Conservation (phyloP, 352 stramenopile species). For the Elongisporangium prolatum region DNA sequence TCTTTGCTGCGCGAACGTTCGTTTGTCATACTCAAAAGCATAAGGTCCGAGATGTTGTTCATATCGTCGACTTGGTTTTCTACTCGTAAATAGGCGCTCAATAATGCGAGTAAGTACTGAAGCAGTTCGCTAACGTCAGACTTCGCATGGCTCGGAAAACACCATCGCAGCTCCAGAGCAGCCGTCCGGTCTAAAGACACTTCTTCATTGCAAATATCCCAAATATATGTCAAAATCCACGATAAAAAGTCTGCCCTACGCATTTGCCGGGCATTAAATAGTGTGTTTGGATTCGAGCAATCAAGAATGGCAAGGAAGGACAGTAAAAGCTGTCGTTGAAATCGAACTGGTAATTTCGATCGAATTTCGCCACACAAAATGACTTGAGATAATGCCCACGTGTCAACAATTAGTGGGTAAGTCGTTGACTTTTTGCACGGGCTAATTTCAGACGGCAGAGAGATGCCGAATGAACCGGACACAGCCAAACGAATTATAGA, state of each 20-base stretch:
- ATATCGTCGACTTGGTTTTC: slow-evolving; percentile 64
- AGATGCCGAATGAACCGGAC: slow-evolving; percentile 14
- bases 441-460: not conserved
- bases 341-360: slow-evolving; percentile 22
- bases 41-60: slow-evolving; percentile 26
- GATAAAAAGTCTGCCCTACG: slow-evolving; percentile 39
- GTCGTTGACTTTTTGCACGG: slow-evolving; percentile 1
- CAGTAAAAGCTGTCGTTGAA: slow-evolving; percentile 51
- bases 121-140: slow-evolving; percentile 40
- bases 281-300: slow-evolving; percentile 51
- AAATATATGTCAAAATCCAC: slow-evolving; percentile 57
- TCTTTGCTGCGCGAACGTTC: slow-evolving; percentile 19
- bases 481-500: slow-evolving; percentile 41
- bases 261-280: slow-evolving; percentile 76
- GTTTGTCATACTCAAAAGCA: slow-evolving; percentile 47
- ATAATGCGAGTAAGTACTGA: slow-evolving; percentile 32
- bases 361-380: slow-evolving; percentile 47
- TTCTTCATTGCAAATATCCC: slow-evolving; percentile 42
- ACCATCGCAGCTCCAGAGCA: slow-evolving; percentile 38
- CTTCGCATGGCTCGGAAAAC: slow-evolving; percentile 43
- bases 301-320: slow-evolving; percentile 44
- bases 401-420: slow-evolving; percentile 51
- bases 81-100: slow-evolving; percentile 39
- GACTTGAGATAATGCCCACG: slow-evolving; percentile 40
- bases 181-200: slow-evolving; percentile 20